Conservation (phyloP, 1,139 yeast genomes). For the Candida glucosophila region DNA sequence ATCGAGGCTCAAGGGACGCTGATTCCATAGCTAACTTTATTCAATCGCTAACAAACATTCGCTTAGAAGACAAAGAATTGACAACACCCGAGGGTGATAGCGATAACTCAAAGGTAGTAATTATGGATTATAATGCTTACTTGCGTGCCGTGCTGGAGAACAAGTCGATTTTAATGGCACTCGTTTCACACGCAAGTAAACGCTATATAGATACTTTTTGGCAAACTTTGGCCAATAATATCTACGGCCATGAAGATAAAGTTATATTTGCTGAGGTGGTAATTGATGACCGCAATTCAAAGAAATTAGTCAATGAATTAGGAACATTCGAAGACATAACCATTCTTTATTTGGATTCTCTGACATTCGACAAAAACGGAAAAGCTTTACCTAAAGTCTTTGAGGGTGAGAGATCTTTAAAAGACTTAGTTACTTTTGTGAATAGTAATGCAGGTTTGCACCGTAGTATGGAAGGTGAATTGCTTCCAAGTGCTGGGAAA, state of each 20-base stretch:
- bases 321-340: conserved; percentile 45
- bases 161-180: conserved; percentile 21
- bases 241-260: conserved; percentile 22
- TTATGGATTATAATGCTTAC: conserved; percentile 27
- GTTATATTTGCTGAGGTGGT: conserved; percentile 37
- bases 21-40: conserved; percentile 39
- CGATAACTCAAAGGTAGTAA: conserved; percentile 12
- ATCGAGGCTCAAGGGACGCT: conserved; percentile 39
- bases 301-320: conserved; percentile 33
- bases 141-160: conserved; percentile 20
- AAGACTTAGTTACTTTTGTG: conserved; percentile 38
- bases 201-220: conserved; percentile 22
- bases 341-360: conserved; percentile 37
- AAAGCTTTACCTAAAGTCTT: conserved; percentile 38
- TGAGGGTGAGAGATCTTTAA: conserved; percentile 38
- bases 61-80: conserved; percentile 13
- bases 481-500: conserved; percentile 48
- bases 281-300: conserved; percentile 36
- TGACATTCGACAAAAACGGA: conserved; percentile 20
- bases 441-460: conserved; percentile 44
- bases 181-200: conserved; percentile 25
- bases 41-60: conserved; percentile 24
- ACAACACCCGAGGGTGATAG: conserved; percentile 1
- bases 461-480: conserved; percentile 43
- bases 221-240: conserved; percentile 22